Conservation (phyloP, 305 asterid genomes). For the Withania somnifera region DNA sequence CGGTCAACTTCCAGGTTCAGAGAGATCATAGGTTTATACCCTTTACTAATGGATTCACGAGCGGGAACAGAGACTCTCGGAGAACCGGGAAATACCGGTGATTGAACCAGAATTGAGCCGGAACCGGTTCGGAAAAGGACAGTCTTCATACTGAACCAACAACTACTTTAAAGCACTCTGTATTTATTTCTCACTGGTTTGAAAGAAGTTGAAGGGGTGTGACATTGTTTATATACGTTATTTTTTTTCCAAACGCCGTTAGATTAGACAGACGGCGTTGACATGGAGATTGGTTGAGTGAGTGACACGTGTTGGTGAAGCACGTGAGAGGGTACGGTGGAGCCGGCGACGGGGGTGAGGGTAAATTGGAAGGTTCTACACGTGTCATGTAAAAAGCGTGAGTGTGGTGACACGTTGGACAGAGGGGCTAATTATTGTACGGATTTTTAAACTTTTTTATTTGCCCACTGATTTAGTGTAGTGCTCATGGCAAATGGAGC, state of each 20-base stretch:
- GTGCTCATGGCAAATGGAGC: neutral
- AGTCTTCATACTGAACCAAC: constrained; percentile 15
- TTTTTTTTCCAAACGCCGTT: neutral
- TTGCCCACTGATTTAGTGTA: neutral
- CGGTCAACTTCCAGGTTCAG: constrained; percentile 5
- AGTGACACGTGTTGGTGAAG: neutral
- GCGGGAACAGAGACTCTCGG: constrained; percentile 9
- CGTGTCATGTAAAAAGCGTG: neutral
- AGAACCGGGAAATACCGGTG: constrained; percentile 8
- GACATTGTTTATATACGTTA: neutral
- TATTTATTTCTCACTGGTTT: neutral
- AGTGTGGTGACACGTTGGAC: neutral
- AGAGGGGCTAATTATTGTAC: neutral
- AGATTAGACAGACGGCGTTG: neutral
- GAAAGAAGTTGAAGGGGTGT: neutral
- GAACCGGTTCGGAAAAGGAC: constrained; percentile 46
- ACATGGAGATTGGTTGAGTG: neutral
- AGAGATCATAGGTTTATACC: neutral
- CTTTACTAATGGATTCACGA: neutral
- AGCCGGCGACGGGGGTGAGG: neutral
- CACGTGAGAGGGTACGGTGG: neutral
- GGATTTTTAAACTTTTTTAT: neutral
- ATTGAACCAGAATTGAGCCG: constrained; percentile 19
- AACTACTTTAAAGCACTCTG: neutral
- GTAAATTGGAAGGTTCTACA: neutral